A percentile compares a stretch with the other conserved stretches of the same genome.
Conservation (phyloP, 225 moss, liverwort and hornwort genomes). For the Polytrichum commune region DNA sequence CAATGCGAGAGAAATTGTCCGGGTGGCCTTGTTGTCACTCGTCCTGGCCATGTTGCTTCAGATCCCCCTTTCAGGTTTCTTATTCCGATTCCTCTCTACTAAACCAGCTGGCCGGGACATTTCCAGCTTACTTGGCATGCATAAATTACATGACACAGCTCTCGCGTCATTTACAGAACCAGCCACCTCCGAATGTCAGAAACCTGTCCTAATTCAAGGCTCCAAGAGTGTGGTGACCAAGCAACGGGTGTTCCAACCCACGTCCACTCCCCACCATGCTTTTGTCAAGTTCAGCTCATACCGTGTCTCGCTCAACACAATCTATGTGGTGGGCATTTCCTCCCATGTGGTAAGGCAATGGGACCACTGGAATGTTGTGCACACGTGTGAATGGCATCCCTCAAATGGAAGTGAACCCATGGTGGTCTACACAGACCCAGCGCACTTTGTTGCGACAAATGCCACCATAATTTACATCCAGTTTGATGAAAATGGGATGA, state of each 20-base stretch:
- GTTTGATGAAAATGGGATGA: constrained; percentile 48
- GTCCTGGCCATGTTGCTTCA: neutral
- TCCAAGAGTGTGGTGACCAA: neutral
- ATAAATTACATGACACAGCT: neutral
- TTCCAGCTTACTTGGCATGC: neutral
- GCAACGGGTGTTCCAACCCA: constrained; percentile 35
- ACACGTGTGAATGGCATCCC: constrained; percentile 47
- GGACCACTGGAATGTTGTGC: constrained; percentile 26
- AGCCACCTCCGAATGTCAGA: neutral
- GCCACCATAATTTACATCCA: constrained; percentile 38
- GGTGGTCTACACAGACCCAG: neutral
- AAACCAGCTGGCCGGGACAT: neutral
- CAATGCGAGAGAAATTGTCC: neutral
- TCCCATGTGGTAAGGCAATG: constrained; percentile 24
- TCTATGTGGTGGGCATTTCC: constrained; percentile 44
- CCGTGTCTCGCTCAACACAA: constrained; percentile 35
- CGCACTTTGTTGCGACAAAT: constrained; percentile 12
- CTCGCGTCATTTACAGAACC: neutral
- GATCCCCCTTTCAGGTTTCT: constrained; percentile 4
- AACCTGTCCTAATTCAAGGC: neutral
- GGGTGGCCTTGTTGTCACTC: constrained; percentile 3
- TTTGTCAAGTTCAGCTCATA: constrained; percentile 48
- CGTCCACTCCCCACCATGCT: constrained; percentile 38
- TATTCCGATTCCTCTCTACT: neutral
- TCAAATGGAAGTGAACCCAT: constrained; percentile 21